These are phyloP conservation scores for Candida arabinofermentans DNA, from an alignment of 805 yeast species.

Conservation along the genomic window DNA sequence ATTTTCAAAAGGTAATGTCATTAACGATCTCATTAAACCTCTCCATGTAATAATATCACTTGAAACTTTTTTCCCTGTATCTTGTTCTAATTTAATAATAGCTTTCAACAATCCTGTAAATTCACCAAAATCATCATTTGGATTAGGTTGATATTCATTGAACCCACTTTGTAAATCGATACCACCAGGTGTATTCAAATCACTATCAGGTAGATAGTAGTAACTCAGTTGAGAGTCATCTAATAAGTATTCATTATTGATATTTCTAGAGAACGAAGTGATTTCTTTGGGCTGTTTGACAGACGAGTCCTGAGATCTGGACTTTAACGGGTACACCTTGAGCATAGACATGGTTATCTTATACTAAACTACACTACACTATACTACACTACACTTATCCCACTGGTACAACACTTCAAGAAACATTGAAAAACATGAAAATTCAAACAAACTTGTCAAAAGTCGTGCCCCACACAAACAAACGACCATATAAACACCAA, in stretches of 20 bases:
- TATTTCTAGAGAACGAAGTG: constrained; percentile 57
- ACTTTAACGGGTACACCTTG: constrained; percentile 34
- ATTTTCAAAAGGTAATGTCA: constrained; percentile 61
- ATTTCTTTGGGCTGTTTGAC: constrained; percentile 85
- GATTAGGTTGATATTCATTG: constrained; percentile 51
- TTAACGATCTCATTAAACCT: constrained; percentile 73
- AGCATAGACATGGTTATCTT: constrained; percentile 1
- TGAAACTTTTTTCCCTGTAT: constrained; percentile 40
- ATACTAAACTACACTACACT: neutral
- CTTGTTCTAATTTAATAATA: constrained; percentile 51
- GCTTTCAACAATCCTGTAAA: constrained; percentile 57
- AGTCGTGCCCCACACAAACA: no score
- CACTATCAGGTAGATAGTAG: constrained; percentile 76
- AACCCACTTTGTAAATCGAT: constrained; percentile 66
- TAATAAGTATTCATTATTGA: constrained; percentile 41
- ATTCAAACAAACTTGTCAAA: no score
- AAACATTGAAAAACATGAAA: no score
- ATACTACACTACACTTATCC: no score
- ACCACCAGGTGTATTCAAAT: constrained; percentile 46
- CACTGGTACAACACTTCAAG: no score
- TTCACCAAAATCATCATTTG: constrained; percentile 50
- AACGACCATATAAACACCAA: no score
- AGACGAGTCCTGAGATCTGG: constrained; percentile 60
- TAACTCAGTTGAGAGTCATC: constrained; percentile 59
- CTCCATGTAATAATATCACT: constrained; percentile 78